phyloP scores from a whole-genome alignment of 1,139 yeast species.

The Sugiyamaella novakii region DNA sequence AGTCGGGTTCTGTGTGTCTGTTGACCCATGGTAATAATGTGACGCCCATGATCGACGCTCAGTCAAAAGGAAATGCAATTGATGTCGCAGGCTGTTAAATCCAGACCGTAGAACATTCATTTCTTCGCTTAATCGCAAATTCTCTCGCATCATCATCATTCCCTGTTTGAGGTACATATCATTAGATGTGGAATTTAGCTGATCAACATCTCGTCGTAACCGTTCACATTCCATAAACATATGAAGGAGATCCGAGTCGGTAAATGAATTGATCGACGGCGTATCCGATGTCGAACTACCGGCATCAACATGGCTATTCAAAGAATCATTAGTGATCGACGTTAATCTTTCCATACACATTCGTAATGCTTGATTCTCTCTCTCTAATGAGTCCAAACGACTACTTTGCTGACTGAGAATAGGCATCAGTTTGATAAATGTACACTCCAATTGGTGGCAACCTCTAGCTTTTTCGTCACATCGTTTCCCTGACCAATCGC shows the following conservation, averaged over 20 bases:
- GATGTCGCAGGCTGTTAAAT: slow-evolving; percentile 42
- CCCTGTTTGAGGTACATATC: slow-evolving; percentile 43
- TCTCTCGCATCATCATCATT: slow-evolving; percentile 43
- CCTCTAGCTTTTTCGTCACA: slow-evolving; percentile 26
- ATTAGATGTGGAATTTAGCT: slow-evolving; percentile 36
- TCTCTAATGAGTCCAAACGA: slow-evolving; percentile 39
- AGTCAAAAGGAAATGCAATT: slow-evolving; percentile 40
- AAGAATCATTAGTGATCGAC: slow-evolving; percentile 20
- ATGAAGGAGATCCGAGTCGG: slow-evolving; percentile 38
- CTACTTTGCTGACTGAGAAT: slow-evolving; percentile 40
- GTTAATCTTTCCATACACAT: slow-evolving; percentile 36
- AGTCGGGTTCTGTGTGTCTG: background rate
- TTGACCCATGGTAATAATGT: slow-evolving; percentile 12
- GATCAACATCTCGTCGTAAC: slow-evolving; percentile 41
- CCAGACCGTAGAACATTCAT: slow-evolving; percentile 40
- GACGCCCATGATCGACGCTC: slow-evolving; percentile 33
- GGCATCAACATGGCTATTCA: slow-evolving; percentile 3
- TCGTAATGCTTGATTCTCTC: slow-evolving; percentile 46
- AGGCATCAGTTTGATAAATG: slow-evolving; percentile 41
- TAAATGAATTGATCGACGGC: slow-evolving; percentile 23
- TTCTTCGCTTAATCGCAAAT: slow-evolving; percentile 41
- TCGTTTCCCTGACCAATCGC: slow-evolving; percentile 47
- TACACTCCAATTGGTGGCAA: slow-evolving; percentile 44
- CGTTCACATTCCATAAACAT: slow-evolving; percentile 43
- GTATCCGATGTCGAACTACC: background rate